Base-by-base conservation (phyloP, 129 eudicot species). In the Flaveria brownii region DNA sequence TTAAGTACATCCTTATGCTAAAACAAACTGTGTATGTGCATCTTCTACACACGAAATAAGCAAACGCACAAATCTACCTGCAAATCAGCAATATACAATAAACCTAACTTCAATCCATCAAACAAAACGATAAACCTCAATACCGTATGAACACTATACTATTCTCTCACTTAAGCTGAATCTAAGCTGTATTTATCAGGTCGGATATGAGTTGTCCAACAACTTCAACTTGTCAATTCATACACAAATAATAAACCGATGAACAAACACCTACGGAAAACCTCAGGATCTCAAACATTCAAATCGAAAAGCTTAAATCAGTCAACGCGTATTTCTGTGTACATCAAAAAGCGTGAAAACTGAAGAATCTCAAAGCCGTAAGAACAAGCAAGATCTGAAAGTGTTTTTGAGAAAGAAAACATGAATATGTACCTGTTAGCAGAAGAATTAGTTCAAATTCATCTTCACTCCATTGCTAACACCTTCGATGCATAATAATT, bases 371-470 rank as follows among this genome's bases (percentile, higher is more conserved):
- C 49, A 47, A 59, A 72, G 61, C 1, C 66, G 78, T 63, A 50
- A 41, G 57, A 79, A 71, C 39, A 72, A 72, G 74, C 74, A 54
- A 80, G 79, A 80, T 80, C 83, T 41, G 60, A 45, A 73, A 62
- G 56, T 78, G 77, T 13, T 28, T 46, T 20, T 47, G 9, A 72
- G 54, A 69, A 43, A 20, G 46, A 33, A 18, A 36, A 78, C 36
- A 30, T 3, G 36, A 3, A 30, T 13, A 17, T 20, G 23, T 54
- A 80, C 79, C 75, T 73, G 79, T 12, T 36, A 73, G 42, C 49
- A 25, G 70, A 64, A 25, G 5, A 46, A 55, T 67, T 51, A 51
- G 73, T 9, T 78, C 64, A 20, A 70, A 62, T 43, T 78, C 65
- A 71, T 62, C 51, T 28, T 78, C 60, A 13, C 60, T 68, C 61